phyloP scores from a whole-genome alignment of 1,139 yeast species.

The Yamadazyma epiphylla region DNA sequence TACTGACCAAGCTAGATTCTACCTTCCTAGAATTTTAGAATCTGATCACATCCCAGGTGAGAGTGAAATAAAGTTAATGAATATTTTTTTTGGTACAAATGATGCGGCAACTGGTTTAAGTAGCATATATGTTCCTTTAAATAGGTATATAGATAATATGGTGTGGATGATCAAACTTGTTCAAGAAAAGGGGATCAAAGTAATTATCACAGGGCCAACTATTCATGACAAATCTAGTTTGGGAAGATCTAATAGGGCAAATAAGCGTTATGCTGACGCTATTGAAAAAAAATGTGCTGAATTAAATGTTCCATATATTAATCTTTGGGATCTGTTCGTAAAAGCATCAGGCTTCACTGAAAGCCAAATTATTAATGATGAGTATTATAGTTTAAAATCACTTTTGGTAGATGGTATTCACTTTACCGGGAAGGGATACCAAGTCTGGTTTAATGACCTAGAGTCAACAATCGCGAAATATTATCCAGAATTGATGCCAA shows the following conservation, averaged over 20 bases:
- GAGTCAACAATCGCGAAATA: constrained; percentile 28
- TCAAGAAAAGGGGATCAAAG: constrained; percentile 36
- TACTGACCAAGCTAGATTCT: constrained; percentile 43
- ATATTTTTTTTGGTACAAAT: constrained; percentile 74
- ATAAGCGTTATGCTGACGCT: constrained; percentile 48
- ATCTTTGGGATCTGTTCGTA: constrained; percentile 35
- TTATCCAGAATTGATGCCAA: constrained; percentile 55
- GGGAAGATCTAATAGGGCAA: constrained; percentile 31
- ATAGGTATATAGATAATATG: constrained; percentile 46
- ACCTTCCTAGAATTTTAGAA: constrained; percentile 46
- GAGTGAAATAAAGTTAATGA: constrained; percentile 35
- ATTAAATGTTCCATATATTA: constrained; percentile 47
- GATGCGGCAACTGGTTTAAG: constrained; percentile 58
- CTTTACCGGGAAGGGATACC: constrained; percentile 58
- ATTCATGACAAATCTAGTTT: constrained; percentile 39
- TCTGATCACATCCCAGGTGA: constrained; percentile 30
- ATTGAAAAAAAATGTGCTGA: constrained; percentile 43
- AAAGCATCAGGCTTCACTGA: constrained; percentile 9
- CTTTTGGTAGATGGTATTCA: constrained; percentile 62
- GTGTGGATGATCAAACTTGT: constrained; percentile 35
- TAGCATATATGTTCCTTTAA: constrained; percentile 51
- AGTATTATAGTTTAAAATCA: constrained; percentile 13
- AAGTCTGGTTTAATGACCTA: constrained; percentile 44
- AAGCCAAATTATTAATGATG: constrained; percentile 13
- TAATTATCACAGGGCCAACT: constrained; percentile 63